phyloP scores from a whole-genome alignment of 805 yeast species.

The Candida palmyrensis region DNA sequence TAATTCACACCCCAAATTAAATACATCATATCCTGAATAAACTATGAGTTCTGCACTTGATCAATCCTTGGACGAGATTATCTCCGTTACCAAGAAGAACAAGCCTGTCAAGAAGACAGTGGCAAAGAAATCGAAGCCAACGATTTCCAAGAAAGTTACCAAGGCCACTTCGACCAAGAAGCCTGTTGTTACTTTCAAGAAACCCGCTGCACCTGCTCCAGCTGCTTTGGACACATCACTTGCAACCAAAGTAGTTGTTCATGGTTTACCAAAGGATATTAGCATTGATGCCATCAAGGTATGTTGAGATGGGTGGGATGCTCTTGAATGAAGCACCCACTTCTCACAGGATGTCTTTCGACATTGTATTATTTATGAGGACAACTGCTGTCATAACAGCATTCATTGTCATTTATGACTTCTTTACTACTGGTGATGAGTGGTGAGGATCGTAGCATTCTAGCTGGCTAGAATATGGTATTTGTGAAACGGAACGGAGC shows the following conservation, averaged over 20 bases:
- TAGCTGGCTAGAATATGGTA: too few species aligned
- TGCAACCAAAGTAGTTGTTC: conserved; percentile 80
- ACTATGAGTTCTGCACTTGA: conserved; percentile 78
- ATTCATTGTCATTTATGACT: too few species aligned
- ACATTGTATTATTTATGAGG: too few species aligned
- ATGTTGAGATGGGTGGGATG: conserved; percentile 38
- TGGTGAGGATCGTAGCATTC: too few species aligned
- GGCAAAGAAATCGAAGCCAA: conserved; percentile 20
- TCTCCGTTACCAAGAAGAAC: conserved; percentile 46
- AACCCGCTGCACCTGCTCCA: conserved; percentile 14
- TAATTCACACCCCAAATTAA: conserved; percentile 2
- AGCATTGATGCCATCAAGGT: conserved; percentile 80
- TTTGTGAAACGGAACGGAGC: too few species aligned
- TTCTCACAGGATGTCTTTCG: too few species aligned
- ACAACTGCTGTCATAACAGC: too few species aligned
- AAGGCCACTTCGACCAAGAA: conserved; percentile 27
- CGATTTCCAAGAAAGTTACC: conserved; percentile 30
- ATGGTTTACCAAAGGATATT: conserved; percentile 83
- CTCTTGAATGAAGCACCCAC: too few species aligned
- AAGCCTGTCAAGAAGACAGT: conserved; percentile 22
- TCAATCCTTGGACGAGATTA: conserved; percentile 92
- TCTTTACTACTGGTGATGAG: too few species aligned
- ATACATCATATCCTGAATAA: too few species aligned
- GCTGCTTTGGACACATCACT: conserved; percentile 41
- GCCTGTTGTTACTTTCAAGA: conserved; percentile 26